Conservation (phyloP, 305 asterid genomes). For the Vinca major region DNA sequence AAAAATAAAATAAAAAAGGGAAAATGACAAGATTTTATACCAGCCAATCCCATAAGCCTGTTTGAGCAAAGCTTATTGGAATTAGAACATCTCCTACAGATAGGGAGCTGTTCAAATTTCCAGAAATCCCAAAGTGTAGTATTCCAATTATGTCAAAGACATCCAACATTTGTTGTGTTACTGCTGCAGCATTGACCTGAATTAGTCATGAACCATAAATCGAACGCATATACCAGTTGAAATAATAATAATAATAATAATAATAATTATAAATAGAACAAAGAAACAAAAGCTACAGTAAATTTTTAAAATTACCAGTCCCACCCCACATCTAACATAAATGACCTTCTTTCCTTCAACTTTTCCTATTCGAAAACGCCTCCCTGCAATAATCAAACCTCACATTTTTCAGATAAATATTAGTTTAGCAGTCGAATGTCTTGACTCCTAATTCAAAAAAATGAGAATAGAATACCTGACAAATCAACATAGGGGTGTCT, state of each 20-base stretch:
- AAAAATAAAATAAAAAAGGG: too few relatives aligned
- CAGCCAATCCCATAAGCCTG: conserved; percentile 71
- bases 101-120: conserved; percentile 45
- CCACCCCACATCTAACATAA: conserved; percentile 51
- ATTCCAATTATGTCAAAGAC: conserved; percentile 35
- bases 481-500: conserved; percentile 39
- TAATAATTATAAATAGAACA: too few relatives aligned
- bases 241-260: too few relatives aligned
- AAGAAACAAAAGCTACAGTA: neutral
- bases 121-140: conserved; percentile 54
- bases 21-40: conserved; percentile 12
- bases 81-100: conserved; percentile 49
- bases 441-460: too few relatives aligned
- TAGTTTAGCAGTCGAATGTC: too few relatives aligned
- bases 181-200: conserved; percentile 62
- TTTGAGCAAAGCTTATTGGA: conserved; percentile 39
- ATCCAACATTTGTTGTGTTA: conserved; percentile 61
- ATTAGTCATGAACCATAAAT: too few relatives aligned
- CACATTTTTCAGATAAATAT: too few relatives aligned
- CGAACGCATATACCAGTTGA: too few relatives aligned
- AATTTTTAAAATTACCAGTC: conserved; percentile 28
- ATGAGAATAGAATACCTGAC: conserved; percentile 20
- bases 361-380: conserved; percentile 46
- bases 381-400: conserved; percentile 23
- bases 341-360: conserved; percentile 34